These are phyloP conservation scores for Mucor indicus DNA, from an alignment of 371 early-diverging fungal genomes.

Conservation along the genomic window DNA sequence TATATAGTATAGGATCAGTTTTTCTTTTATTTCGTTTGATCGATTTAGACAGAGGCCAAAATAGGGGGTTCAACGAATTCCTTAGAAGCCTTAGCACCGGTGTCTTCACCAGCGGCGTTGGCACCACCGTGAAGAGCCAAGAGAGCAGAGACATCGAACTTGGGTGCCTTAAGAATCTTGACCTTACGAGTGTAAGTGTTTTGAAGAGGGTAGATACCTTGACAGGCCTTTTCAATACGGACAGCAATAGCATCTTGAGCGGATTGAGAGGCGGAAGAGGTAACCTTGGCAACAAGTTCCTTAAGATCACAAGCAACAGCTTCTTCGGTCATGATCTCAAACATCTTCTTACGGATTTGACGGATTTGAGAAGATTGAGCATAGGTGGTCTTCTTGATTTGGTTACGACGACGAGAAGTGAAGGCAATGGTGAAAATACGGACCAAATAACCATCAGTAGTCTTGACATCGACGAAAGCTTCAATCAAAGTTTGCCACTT, in stretches of 20 bases:
- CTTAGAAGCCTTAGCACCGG: slow-evolving; percentile 68
- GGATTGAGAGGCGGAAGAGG: slow-evolving; percentile 49
- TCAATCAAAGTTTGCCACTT: slow-evolving; percentile 99
- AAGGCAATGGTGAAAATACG: slow-evolving; percentile 97
- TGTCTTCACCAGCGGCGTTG: slow-evolving; percentile 71
- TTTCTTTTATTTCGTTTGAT: slow-evolving; percentile 5
- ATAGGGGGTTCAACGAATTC: slow-evolving; percentile 84
- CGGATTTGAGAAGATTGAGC: slow-evolving; percentile 97
- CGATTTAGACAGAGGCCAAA: slow-evolving; percentile 69
- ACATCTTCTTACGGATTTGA: slow-evolving; percentile 99
- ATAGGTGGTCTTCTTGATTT: slow-evolving; percentile 98
- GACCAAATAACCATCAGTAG: slow-evolving; percentile 98
- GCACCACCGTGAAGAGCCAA: slow-evolving; percentile 91
- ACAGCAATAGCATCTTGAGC: slow-evolving; percentile 84
- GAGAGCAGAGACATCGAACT: slow-evolving; percentile 93
- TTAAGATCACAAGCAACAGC: slow-evolving; percentile 89
- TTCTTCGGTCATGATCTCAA: slow-evolving; percentile 96
- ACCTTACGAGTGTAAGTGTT: slow-evolving; percentile 98
- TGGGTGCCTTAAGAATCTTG: slow-evolving; percentile 99
- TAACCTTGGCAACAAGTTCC: slow-evolving; percentile 96
- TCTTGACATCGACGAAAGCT: slow-evolving; percentile 98
- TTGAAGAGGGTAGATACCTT: slow-evolving; percentile 98
- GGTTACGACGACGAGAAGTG: slow-evolving; percentile 94
- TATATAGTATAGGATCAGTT: neutral
- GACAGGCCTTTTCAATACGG: slow-evolving; percentile 97